Base-by-base conservation (phyloP, 2,329 filamentous ascomycete genomes). In the Alternaria novae-zelandiae region DNA sequence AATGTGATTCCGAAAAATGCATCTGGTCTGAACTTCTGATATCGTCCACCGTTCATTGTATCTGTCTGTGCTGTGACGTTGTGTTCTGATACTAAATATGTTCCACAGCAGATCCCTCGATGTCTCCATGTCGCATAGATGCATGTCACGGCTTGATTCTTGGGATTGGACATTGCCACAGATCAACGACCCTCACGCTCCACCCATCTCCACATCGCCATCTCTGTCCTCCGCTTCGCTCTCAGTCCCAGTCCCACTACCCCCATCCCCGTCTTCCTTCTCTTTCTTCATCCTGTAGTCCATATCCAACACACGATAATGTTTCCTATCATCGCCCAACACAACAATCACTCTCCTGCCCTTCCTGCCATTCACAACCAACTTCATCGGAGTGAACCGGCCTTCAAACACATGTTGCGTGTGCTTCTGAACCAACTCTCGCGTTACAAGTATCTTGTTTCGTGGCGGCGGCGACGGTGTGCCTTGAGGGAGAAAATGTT, bases 301-400 rank as follows among this genome's bases (percentile, higher is more conserved):
- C 67, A 89, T 70, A 74, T 89, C 87, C 61, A 88, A 76, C 13
- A 89, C 83, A 51, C 84, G 81, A 75, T 87, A 89, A 63, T 85
- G 83, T 71, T 84, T 80, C 36, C 80, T 76, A 71, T 86, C 84
- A 26, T 84, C 81, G 47, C 86, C 87, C 63, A 89, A 72, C 26
- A 89, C 84, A 56, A 87, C 83, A 20, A 87, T 80, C 4, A 85
- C 83, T 61, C 85, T 77, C 66, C 86, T 80, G 1, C 83, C 84
- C 59, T 83, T 83, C 11, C 86, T 79, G 20, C 87, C 87, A 69
- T 89, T 89, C 3, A 88, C 83, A 32, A 86, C 80, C 7, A 90
- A 67, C 59, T 78, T 79, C 21, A 83, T 61, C 0, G 87, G 86
- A 45, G 76, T 79, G 61, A 87, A 87, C 7, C 79, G 73, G 2